Evolutionary conservation across 164 flowering plant genomes (phyloP), one percentile per base, ranked within the genome.

Genomic region (Sedum album): DNA sequence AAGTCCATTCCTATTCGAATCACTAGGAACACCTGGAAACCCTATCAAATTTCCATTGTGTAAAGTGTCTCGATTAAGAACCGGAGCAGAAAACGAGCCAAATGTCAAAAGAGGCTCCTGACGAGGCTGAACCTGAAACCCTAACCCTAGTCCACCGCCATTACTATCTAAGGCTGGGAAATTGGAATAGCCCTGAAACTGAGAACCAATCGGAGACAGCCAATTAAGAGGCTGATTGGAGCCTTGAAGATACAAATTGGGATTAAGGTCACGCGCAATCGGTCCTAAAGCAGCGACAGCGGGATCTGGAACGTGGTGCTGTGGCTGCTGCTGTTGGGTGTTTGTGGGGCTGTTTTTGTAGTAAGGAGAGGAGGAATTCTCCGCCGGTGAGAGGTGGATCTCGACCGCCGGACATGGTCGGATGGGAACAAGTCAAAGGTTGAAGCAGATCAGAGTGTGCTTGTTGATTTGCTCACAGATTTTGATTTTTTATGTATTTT

Each of bases 291-390:
- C 61, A 10, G 61, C 61, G 17, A 55, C 61, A 9, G 61, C 31
- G 11, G 61, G 61, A 55, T 55, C 61, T 25, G 61, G 31, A 25
- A 14, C 18, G 18, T 55, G 61, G 14, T 55, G 15, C 31, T 26
- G 31, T 5, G 3, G 31, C 14, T 53, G 57, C 25, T 18, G 57
- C 5, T 20, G 60, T 1, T 21, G 60, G 53, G 36, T 85, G 17
- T 69, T 44, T 81, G 63, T 20, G 31, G 11, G 60, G 60, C 2
- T 76, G 77, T 4, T 78, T 82, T 25, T 84, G 88, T 55, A 93
- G 86, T 1, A 91, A 73, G 87, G 83, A 18, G 9, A 48, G 53
- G 21, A 48, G 53, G 53, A 18, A 48, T 48, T 48, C 21, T 0
- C 53, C 53, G 53, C 21, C 53, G 23, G 53, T 48, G 53, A 48